These are phyloP conservation scores for Phyllostachys edulis DNA, from an alignment of 176 grass and related monocot genomes.

Conservation along the genomic window DNA sequence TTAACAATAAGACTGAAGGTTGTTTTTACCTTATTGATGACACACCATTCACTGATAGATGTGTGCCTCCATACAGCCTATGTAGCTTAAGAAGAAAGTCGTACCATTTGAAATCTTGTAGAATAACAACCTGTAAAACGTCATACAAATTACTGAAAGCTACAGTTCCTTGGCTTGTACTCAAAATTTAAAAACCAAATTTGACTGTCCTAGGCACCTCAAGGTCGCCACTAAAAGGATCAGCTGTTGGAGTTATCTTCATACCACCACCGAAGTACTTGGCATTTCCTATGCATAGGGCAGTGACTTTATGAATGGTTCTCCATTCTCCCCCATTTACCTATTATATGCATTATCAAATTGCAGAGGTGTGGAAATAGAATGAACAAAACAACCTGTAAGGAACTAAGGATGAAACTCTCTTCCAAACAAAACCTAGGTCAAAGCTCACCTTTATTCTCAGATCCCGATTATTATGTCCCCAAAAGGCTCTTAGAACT, in stretches of 20 bases:
- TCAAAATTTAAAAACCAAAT: not conserved
- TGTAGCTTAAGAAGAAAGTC: constrained; percentile 84
- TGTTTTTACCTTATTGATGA: constrained; percentile 61
- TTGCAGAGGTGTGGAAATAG: not conserved
- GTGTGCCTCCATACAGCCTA: constrained; percentile 76
- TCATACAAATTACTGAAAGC: constrained; percentile 23
- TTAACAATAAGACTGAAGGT: constrained; percentile 19
- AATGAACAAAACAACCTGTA: constrained; percentile 23
- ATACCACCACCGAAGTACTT: constrained; percentile 94
- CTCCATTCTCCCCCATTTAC: constrained; percentile 81
- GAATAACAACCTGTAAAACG: constrained; percentile 67
- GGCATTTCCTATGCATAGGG: constrained; percentile 88
- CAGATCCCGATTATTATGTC: constrained; percentile 70
- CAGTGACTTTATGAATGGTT: constrained; percentile 67
- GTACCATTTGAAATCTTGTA: constrained; percentile 95
- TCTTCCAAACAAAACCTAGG: not conserved
- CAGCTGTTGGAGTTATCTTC: constrained; percentile 88
- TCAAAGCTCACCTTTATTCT: constrained; percentile 77
- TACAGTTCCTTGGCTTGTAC: not conserved
- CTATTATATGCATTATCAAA: constrained; percentile 38
- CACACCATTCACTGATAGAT: constrained; percentile 69
- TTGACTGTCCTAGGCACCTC: constrained; percentile 53
- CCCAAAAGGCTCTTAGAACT: constrained; percentile 77
- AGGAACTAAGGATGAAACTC: constrained; percentile 21
- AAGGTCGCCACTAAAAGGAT: constrained; percentile 69